These are phyloP conservation scores for Cyclotella distinguenda DNA, from an alignment of 108 stramenopile genomes.

Conservation along the genomic window DNA sequence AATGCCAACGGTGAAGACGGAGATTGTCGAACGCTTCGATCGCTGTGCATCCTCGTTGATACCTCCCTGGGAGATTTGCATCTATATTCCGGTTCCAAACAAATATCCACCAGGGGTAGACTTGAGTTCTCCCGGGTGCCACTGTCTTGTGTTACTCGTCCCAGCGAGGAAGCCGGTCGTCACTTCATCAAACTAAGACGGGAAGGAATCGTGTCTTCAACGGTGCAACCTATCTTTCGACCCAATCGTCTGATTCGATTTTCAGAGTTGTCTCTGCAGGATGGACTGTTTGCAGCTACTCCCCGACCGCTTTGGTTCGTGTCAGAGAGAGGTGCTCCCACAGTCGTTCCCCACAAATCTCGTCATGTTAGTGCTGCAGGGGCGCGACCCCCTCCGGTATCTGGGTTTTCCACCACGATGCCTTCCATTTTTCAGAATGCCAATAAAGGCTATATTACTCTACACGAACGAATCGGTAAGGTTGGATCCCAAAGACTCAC, in stretches of 20 bases:
- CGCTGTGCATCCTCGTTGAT: conserved; percentile 68
- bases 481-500: conserved; percentile 85
- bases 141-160: conserved; percentile 51
- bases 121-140: conserved; percentile 56
- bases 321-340: conserved; percentile 69
- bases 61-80: conserved; percentile 70
- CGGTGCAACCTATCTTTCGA: conserved; percentile 33
- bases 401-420: conserved; percentile 71
- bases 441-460: conserved; percentile 63
- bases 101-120: conserved; percentile 9
- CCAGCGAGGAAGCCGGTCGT: conserved; percentile 68
- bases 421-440: conserved; percentile 38
- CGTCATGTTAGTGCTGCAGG: conserved; percentile 82
- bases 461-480: conserved; percentile 86
- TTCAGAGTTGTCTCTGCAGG: conserved; percentile 62
- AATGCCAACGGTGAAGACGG: conserved; percentile 19
- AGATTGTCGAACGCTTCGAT: conserved; percentile 35
- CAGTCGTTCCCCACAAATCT: conserved; percentile 65
- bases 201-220: conserved; percentile 55
- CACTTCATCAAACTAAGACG: conserved; percentile 72
- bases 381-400: conserved; percentile 61
- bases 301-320: conserved; percentile 77
- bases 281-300: conserved; percentile 76
- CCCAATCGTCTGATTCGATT: conserved; percentile 67
- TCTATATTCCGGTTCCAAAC: conserved; percentile 52